Evolutionary conservation across 805 yeast genomes (phyloP).

Genomic region (Metschnikowia similis): DNA sequence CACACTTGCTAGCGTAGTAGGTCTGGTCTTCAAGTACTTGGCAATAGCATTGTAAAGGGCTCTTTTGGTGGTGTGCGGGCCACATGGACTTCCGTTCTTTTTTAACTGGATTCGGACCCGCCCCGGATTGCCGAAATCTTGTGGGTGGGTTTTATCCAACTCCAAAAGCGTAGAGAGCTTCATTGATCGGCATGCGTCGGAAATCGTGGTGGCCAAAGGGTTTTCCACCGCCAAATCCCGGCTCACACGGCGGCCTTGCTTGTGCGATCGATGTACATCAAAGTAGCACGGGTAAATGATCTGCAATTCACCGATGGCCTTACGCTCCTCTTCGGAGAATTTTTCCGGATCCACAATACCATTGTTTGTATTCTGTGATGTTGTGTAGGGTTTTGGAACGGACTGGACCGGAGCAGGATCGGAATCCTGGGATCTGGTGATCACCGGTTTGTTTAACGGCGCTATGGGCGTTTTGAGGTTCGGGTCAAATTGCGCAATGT

Average conservation of each 20-base stretch:
- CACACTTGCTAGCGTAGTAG: slow-evolving; percentile 63
- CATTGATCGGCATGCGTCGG: slow-evolving; percentile 61
- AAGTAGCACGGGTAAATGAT: slow-evolving; percentile 89
- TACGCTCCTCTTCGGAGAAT: slow-evolving; percentile 37
- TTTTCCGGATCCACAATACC: slow-evolving; percentile 15
- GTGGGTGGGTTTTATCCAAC: slow-evolving; percentile 88
- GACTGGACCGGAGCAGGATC: slow-evolving; percentile 15
- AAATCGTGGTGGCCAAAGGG: slow-evolving; percentile 79
- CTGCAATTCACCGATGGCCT: slow-evolving; percentile 66
- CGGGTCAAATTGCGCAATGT: slow-evolving; percentile 84
- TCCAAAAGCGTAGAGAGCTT: slow-evolving; percentile 50
- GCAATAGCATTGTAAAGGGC: slow-evolving; percentile 59
- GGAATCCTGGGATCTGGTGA: slow-evolving; percentile 57
- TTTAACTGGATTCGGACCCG: slow-evolving; percentile 75
- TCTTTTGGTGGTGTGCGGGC: slow-evolving; percentile 48
- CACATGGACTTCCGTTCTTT: slow-evolving; percentile 39
- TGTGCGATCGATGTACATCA: slow-evolving; percentile 68
- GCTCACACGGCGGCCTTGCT: slow-evolving; percentile 81
- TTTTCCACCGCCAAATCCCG: slow-evolving; percentile 67
- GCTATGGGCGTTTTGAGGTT: slow-evolving; percentile 63
- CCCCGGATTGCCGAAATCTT: slow-evolving; percentile 98
- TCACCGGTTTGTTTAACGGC: slow-evolving; percentile 53
- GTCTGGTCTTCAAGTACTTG: slow-evolving; percentile 57
- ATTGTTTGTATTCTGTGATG: slow-evolving; percentile 1
- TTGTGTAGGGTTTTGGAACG: background rate